Evolutionary conservation across 1,284 basidiomycete species (phyloP).

Genomic region (Boletus hoseneyae): DNA sequence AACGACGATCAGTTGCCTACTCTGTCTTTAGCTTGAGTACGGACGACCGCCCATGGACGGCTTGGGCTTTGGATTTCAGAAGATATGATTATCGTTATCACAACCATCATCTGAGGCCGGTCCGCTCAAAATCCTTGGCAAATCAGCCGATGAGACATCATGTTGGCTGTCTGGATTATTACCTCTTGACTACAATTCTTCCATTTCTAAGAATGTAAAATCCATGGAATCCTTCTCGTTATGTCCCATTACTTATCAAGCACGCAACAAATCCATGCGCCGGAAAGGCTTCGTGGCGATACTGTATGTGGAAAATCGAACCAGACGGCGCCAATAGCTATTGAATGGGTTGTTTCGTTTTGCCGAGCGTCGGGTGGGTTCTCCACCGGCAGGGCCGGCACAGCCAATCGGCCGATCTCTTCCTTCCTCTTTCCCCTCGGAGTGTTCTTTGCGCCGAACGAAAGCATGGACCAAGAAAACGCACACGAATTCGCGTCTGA

Average conservation of each 20-base stretch:
- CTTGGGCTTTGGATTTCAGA: neutral
- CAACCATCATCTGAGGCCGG: neutral
- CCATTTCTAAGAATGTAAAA: neutral
- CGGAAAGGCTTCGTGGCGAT: no score
- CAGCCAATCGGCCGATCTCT: slow-evolving; percentile 13
- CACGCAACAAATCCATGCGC: neutral
- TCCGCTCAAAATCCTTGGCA: slow-evolving; percentile 12
- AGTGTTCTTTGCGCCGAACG: slow-evolving; percentile 10
- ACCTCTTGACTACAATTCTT: neutral
- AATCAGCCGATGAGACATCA: slow-evolving; percentile 6
- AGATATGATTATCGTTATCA: slow-evolving; percentile 15
- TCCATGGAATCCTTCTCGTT: neutral
- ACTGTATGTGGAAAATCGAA: neutral
- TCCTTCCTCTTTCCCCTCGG: slow-evolving; percentile 3
- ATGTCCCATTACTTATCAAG: neutral
- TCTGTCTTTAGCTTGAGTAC: neutral
- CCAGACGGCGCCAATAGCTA: neutral
- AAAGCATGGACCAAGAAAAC: neutral
- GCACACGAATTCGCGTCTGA: neutral
- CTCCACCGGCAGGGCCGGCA: slow-evolving; percentile 19
- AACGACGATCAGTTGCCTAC: neutral
- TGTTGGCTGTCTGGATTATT: neutral
- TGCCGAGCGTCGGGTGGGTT: slow-evolving; percentile 15
- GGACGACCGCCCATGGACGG: neutral
- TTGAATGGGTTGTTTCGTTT: neutral